phyloP scores from a whole-genome alignment of 2,329 filamentous ascomycete genomes.

The Pseudopyricularia javanii region DNA sequence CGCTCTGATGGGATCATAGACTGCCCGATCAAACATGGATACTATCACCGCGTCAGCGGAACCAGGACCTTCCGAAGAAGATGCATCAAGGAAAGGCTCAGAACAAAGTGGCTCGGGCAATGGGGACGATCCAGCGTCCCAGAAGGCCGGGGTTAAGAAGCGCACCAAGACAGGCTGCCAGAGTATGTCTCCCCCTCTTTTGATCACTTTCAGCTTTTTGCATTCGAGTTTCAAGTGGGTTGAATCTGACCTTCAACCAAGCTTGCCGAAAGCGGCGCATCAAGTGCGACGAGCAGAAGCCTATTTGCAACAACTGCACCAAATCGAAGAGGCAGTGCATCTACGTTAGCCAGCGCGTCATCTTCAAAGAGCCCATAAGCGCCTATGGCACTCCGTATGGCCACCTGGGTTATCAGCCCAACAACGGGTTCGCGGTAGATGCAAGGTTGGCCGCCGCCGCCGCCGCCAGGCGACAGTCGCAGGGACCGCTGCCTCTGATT shows the following conservation, averaged over 20 bases:
- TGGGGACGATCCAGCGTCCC: constrained; percentile 28
- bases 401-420: constrained; percentile 30
- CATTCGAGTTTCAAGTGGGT: neutral
- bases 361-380: constrained; percentile 65
- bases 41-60: neutral
- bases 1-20: neutral
- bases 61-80: neutral
- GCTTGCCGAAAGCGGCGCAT: constrained; percentile 90
- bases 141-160: constrained; percentile 42
- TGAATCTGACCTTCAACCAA: constrained; percentile 18
- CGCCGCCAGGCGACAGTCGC: constrained; percentile 21
- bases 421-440: constrained; percentile 31
- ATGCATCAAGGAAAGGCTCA: neutral
- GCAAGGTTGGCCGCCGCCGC: constrained; percentile 24
- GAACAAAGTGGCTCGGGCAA: constrained; percentile 17
- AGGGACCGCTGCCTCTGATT: constrained; percentile 28
- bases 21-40: neutral
- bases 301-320: constrained; percentile 72
- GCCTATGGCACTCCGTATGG: constrained; percentile 37
- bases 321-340: constrained; percentile 78
- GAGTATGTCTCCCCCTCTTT: constrained; percentile 35
- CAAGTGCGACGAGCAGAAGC: constrained; percentile 88
- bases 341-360: constrained; percentile 68
- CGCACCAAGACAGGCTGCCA: constrained; percentile 88
- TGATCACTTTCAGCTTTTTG: constrained; percentile 3